These are phyloP conservation scores for Salinomyces thailandicus DNA, from an alignment of 2,329 filamentous ascomycete genomes.

Conservation along the genomic window DNA sequence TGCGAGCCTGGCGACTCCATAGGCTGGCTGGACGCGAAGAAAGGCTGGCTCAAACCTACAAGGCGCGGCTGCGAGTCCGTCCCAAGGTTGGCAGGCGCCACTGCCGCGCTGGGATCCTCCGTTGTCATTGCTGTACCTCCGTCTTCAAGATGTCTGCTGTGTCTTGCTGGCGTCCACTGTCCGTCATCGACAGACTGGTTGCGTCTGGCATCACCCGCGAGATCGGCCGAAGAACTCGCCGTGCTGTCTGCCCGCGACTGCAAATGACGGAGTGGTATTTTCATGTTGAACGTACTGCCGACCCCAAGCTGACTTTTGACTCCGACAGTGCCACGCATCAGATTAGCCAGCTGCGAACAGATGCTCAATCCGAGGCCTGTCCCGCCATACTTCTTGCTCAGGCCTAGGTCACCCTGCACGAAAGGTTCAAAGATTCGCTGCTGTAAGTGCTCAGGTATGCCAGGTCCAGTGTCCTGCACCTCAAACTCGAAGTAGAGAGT, in stretches of 20 bases:
- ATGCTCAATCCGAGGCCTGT: conserved; percentile 84
- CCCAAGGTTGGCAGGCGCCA: neutral
- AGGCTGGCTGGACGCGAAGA: conserved; percentile 49
- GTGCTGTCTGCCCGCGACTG: conserved; percentile 52
- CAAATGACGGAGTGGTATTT: conserved; percentile 68
- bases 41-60: conserved; percentile 72
- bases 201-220: conserved; percentile 7
- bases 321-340: conserved; percentile 71
- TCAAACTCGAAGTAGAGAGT: conserved; percentile 76
- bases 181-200: conserved; percentile 10
- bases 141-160: conserved; percentile 11
- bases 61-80: conserved; percentile 63
- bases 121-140: neutral
- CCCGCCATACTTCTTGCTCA: conserved; percentile 83
- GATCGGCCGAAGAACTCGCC: conserved; percentile 27
- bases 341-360: conserved; percentile 69
- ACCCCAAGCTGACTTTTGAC: conserved; percentile 61
- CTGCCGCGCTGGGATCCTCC: conserved; percentile 9
- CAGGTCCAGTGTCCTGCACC: conserved; percentile 78
- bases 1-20: conserved; percentile 49
- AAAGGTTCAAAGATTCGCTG: conserved; percentile 87
- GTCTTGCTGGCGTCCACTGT: conserved; percentile 9
- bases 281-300: conserved; percentile 73
- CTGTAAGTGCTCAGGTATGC: conserved; percentile 68
- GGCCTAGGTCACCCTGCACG: conserved; percentile 78